These are phyloP conservation scores for Cymbopogon flexuosus DNA, from an alignment of 202 grass and related monocot genomes.

Conservation along the genomic window DNA sequence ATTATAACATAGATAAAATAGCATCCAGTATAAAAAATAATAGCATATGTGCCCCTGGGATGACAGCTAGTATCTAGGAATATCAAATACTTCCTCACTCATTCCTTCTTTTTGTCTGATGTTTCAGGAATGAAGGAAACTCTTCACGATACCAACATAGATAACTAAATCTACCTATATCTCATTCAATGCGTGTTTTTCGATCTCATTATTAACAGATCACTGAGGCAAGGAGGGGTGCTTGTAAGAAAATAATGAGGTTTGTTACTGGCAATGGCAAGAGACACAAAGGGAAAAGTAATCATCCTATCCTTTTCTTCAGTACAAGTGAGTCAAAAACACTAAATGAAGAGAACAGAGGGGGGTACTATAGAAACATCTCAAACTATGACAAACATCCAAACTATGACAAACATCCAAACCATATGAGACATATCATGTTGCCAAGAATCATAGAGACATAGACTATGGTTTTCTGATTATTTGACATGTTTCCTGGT, in stretches of 20 bases:
- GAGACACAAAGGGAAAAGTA: background rate
- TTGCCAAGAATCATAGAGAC: too few relatives aligned
- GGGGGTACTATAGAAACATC: too few relatives aligned
- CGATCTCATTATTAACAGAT: background rate
- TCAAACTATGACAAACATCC: too few relatives aligned
- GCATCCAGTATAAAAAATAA: background rate
- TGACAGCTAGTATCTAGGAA: background rate
- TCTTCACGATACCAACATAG: background rate
- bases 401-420: too few relatives aligned
- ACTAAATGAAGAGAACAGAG: too few relatives aligned
- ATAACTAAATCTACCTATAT: background rate
- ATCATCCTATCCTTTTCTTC: too few relatives aligned
- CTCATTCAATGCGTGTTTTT: background rate
- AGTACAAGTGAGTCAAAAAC: too few relatives aligned
- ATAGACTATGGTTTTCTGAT: background rate
- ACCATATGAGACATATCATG: too few relatives aligned
- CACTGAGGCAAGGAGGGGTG: background rate
- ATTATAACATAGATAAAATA: background rate
- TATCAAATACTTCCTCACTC: background rate
- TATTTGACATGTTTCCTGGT: conserved; percentile 13
- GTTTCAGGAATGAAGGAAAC: background rate
- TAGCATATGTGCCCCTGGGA: background rate
- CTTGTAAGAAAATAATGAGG: background rate
- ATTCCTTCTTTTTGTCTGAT: background rate
- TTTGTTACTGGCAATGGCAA: background rate